phyloP scores from a whole-genome alignment of 495 filamentous ascomycete species.

The Penicillium angulare region DNA sequence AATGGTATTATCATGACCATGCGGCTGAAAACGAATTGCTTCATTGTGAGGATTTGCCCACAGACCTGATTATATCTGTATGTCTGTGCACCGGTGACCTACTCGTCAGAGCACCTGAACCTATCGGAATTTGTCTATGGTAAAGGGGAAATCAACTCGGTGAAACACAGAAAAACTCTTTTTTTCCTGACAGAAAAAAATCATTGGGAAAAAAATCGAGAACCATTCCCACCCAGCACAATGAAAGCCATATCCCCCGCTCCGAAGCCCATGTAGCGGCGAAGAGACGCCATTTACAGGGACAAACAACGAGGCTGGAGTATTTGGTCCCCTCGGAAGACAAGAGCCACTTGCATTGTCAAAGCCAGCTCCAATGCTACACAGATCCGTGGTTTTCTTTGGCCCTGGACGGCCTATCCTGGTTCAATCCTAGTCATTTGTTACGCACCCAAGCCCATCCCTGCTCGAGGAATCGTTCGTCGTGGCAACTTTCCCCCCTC shows the following conservation, averaged over 20 bases:
- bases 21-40: background rate
- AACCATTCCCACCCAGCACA: background rate
- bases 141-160: background rate
- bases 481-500: constrained; percentile 15
- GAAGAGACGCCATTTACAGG: constrained; percentile 4
- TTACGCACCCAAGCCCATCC: constrained; percentile 21
- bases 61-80: background rate
- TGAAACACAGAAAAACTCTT: background rate
- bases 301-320: constrained; percentile 8
- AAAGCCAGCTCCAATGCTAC: constrained; percentile 16
- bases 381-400: constrained; percentile 25
- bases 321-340: constrained; percentile 20
- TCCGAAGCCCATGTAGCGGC: constrained; percentile 1
- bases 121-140: background rate
- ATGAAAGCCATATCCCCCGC: constrained; percentile 10
- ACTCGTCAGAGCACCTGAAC: background rate
- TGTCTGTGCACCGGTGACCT: background rate
- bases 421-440: constrained; percentile 21
- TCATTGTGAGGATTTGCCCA: background rate
- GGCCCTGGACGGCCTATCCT: constrained; percentile 22
- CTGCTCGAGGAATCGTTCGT: constrained; percentile 21
- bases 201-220: background rate
- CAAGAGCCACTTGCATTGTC: constrained; percentile 19
- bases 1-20: background rate
- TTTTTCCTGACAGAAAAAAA: too few relatives aligned